Base-by-base conservation (phyloP, 352 stramenopile genomes). In the Saprolegnia parasitica region DNA sequence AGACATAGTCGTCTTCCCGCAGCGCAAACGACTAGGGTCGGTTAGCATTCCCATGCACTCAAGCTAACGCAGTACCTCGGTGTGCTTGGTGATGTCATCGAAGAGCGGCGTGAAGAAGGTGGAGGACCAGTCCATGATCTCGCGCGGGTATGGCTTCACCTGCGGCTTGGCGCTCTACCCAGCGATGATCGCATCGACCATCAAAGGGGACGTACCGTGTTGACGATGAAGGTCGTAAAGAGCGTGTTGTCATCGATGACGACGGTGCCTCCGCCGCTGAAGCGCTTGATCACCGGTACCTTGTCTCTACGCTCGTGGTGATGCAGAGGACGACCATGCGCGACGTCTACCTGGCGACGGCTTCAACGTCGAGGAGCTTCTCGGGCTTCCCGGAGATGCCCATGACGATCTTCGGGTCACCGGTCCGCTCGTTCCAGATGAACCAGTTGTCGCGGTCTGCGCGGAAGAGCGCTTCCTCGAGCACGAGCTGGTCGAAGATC, bases 181-280 rank as follows among this genome's bases (percentile, higher is more conserved):
- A 40, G 60, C 4, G 29, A 20, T 56, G 5, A 23, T 39, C 35
- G 50, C 16, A 4, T 21, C 65, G 23, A 67, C 1, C 18, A 23
- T 24, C 52, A 9, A 42, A 60, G 13, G 9, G 9, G 1, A 75
- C 78, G 56, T 67, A 87, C 80, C 54, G 76, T 80, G 63, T 92
- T 95, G 73, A 93, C 88, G 72, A 98, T 95, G 68, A 97, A 96
- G 3, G 89, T 96, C 45, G 87, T 91, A 81, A 98, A 98, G 39
- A 97, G 75, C 16, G 91, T 97, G 73, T 89, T 91, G 62, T 93
- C 68, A 78, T 99, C 96, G 55, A 99, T 89, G 37, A 99, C 97
- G 35, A 99, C 97, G 0, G 96, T 99, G 24, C 97, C 97, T 20
- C 96, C 97, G 49, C 97, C 97, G 16, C 87, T 98, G 78, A 99